These are phyloP conservation scores for Xylaria intraflava DNA, from an alignment of 495 filamentous ascomycete genomes.

Conservation along the genomic window DNA sequence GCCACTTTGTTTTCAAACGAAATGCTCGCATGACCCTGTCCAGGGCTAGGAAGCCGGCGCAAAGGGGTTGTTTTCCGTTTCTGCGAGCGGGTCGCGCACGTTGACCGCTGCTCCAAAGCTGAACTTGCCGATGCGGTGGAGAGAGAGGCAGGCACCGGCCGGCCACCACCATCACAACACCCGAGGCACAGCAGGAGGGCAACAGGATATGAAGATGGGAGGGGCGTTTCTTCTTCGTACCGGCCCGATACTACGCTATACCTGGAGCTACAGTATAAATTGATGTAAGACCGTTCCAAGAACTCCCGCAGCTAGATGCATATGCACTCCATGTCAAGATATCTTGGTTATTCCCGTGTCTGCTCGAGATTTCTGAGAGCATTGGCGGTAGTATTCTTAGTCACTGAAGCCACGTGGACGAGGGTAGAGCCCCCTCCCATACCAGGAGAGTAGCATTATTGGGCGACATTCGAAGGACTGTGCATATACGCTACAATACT, in stretches of 20 bases:
- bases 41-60: background rate
- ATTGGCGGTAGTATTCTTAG: conserved; percentile 10
- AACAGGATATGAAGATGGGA: too few species aligned
- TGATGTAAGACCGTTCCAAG: background rate
- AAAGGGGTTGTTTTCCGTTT: background rate
- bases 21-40: conserved; percentile 1
- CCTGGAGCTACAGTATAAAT: background rate
- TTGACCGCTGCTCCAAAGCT: background rate
- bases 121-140: background rate
- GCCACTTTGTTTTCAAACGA: background rate
- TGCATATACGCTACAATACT: background rate
- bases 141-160: background rate
- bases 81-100: background rate
- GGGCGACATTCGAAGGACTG: background rate
- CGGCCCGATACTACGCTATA: background rate
- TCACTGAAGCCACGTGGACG: conserved; percentile 7
- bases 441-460: background rate
- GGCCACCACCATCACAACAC: background rate
- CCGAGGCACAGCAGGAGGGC: too few species aligned
- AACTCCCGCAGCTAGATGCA: background rate
- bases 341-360: background rate
- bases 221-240: background rate
- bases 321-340: conserved; percentile 1
- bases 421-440: background rate
- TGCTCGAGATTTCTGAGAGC: conserved; percentile 4